phyloP scores from a whole-genome alignment of 1,284 basidiomycete genomes.

The Leccinum solheimii region DNA sequence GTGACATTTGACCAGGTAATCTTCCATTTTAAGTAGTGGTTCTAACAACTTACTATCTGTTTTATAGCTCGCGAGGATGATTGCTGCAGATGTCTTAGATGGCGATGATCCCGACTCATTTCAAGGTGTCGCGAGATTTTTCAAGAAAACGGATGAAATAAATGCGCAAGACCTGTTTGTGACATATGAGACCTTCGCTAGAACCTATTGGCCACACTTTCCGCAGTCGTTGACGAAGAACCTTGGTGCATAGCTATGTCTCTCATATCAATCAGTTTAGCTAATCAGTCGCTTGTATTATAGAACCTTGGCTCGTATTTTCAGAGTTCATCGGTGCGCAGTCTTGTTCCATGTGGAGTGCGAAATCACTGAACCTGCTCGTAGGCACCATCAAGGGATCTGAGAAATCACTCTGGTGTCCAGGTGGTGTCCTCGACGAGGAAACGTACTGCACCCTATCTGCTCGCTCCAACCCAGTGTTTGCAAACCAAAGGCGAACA shows the following conservation, averaged over 20 bases:
- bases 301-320: conserved; percentile 39
- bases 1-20: conserved; percentile 62
- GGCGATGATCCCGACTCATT: conserved; percentile 9
- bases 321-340: conserved; percentile 64
- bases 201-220: conserved; percentile 66
- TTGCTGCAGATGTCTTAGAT: conserved; percentile 24
- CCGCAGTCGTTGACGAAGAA: conserved; percentile 51
- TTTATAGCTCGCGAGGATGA: conserved; percentile 16
- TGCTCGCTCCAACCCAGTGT: conserved; percentile 52
- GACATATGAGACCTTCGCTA: conserved; percentile 52
- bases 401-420: conserved; percentile 43
- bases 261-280: background rate
- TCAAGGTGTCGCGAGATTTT: conserved; percentile 13
- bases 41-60: conserved; percentile 3
- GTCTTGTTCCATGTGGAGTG: background rate
- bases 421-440: conserved; percentile 43
- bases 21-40: background rate
- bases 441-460: conserved; percentile 50
- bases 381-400: conserved; percentile 70
- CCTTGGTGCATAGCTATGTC: conserved; percentile 43
- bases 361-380: background rate
- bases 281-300: background rate
- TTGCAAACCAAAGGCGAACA: conserved; percentile 46
- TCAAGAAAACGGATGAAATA: conserved; percentile 18
- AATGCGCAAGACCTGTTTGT: conserved; percentile 34